phyloP scores from a whole-genome alignment of 2,329 filamentous ascomycete species.

The Tolypocladium capitatum region DNA sequence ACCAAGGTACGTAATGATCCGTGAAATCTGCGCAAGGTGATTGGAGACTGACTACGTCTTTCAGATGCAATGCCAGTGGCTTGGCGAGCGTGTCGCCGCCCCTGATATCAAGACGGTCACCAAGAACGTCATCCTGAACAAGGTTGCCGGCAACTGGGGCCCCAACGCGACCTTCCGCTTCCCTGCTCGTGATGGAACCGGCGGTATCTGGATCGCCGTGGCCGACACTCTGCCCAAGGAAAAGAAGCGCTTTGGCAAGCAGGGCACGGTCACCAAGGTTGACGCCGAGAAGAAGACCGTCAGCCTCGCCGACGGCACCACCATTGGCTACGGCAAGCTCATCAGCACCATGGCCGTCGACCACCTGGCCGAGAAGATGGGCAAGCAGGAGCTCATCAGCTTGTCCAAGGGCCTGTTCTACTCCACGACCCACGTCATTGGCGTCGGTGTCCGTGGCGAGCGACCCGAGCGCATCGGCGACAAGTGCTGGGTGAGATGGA shows the following conservation, averaged over 20 bases:
- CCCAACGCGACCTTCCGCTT: slow-evolving; percentile 98
- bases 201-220: slow-evolving; percentile 97
- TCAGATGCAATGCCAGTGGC: slow-evolving; percentile 98
- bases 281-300: slow-evolving; percentile 77
- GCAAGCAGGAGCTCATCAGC: slow-evolving; percentile 67
- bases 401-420: slow-evolving; percentile 90
- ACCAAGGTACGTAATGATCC: slow-evolving; percentile 56
- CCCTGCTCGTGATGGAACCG: slow-evolving; percentile 87
- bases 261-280: slow-evolving; percentile 73
- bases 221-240: slow-evolving; percentile 83
- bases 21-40: neutral
- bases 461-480: slow-evolving; percentile 94
- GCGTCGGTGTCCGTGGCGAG: slow-evolving; percentile 82
- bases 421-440: slow-evolving; percentile 93
- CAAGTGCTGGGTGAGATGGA: slow-evolving; percentile 77
- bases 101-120: slow-evolving; percentile 90
- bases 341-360: slow-evolving; percentile 96
- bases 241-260: slow-evolving; percentile 81
- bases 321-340: slow-evolving; percentile 81
- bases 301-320: slow-evolving; percentile 70
- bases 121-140: slow-evolving; percentile 89
- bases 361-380: slow-evolving; percentile 74
- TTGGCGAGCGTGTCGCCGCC: slow-evolving; percentile 94
- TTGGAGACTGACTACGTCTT: neutral
- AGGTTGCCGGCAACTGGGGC: slow-evolving; percentile 94